Base-by-base conservation (phyloP, 192 early-diverging fungal genomes). In the Entrophospora sp. region DNA sequence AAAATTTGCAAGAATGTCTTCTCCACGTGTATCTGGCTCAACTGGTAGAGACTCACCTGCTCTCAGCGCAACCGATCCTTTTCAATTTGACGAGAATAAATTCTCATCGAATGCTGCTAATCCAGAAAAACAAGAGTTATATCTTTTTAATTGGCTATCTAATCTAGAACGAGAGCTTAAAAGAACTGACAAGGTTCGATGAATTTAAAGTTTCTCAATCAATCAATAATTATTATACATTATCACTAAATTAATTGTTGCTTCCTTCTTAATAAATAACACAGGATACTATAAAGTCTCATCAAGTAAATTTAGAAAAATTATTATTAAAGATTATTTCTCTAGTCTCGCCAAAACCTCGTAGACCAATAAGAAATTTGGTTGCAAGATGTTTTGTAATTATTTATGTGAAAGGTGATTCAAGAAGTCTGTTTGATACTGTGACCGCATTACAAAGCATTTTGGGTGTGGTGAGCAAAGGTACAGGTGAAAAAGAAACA, bases 111-210 rank as follows among this genome's bases (percentile, higher is more conserved):
- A 61, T 22, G 66, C 80, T 7, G 70, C 61, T 14, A 71, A 77
- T 27, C 60, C 77, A 0, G 82, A 79, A 52, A 88, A 89, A 65
- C 82, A 87, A 57, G 95, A 98, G 70, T 77, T 93, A 51, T 86
- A 83, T 67, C 67, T 96, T 1, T 89, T 96, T 68, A 91, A 92
- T 71, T 98, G 94, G 94, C 82, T 98, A 9, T 84, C 90, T 1
- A 74, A 72, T 44, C 80, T 95, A 4, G 92, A 96, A 77, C 78
- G 81, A 32, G 83, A 90, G 45, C 64, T 92, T 10, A 83, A 87
- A 56, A 74, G 61, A 7, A 66, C 72, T 30, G 61, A 73, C 40
- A 69, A 76, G 63, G 83, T 84, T 75, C 46, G 76, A 51, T 8
- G 7, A 14, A 59, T 22, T 51, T 52, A 27, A 51, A 51, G 24